Conservation (phyloP, 306 rosid species). For the Quercus ilex region DNA sequence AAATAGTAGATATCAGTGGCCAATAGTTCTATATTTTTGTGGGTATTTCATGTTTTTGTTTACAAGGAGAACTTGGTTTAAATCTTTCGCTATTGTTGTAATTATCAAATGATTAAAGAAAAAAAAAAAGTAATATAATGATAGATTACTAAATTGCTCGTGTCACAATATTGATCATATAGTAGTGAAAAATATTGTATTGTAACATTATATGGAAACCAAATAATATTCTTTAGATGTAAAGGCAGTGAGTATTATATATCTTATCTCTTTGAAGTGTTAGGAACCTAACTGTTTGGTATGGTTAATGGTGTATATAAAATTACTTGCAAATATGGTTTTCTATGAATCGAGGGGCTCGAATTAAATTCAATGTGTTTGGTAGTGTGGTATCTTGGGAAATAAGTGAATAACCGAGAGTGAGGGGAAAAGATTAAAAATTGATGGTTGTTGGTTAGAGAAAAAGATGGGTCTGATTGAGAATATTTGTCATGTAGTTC, state of each 20-base stretch:
- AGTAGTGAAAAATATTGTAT: no score
- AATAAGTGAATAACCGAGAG: not conserved
- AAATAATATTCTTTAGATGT: not conserved
- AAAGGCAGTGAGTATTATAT: not conserved
- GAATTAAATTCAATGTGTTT: no score
- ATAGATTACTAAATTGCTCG: no score
- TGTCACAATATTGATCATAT: no score
- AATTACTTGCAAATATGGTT: not conserved
- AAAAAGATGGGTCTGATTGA: slow-evolving; percentile 25
- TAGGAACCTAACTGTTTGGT: not conserved
- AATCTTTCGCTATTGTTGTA: no score
- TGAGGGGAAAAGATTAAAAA: not conserved
- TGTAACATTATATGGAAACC: no score
- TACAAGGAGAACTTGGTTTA: fast-evolving
- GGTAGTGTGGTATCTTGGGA: not conserved
- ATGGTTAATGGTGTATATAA: not conserved
- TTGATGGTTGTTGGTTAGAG: slow-evolving; percentile 12
- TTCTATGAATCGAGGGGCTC: not conserved
- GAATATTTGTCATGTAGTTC: slow-evolving; percentile 44
- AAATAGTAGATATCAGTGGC: no score
- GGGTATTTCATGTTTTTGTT: no score
- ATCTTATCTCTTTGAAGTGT: not conserved
- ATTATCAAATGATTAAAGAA: no score
- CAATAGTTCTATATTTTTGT: no score
- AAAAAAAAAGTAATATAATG: no score